Base-by-base conservation (phyloP, 805 yeast species). In the Spathaspora girioi region DNA sequence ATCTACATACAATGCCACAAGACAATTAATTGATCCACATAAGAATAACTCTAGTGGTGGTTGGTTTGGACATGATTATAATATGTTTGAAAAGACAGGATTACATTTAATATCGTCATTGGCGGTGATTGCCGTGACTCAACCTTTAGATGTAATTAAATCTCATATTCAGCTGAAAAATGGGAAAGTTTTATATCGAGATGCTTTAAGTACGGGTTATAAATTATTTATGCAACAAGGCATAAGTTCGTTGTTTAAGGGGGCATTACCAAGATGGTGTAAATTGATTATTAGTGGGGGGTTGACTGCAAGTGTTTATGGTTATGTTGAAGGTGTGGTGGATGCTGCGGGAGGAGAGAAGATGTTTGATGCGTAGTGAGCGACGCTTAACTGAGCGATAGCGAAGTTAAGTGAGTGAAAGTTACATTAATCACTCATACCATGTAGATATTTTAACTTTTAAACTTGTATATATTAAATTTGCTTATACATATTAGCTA, bases 61-160 rank as follows among this genome's bases (percentile, higher is more conserved):
- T 41, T 74, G 78, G 77, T 77, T 79, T 38, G 75, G 78, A 15
- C 75, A 76, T 54, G 71, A 78, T 59, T 69, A 67, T 40, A 69
- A 75, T 5, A 58, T 66, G 6, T 38, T 67, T 2, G 73, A 71
- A 51, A 72, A 67, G 64, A 57, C 83, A 9, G 90, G 94, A 5
- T 69, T 84, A 10, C 76, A 74, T 48, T 53, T 72, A 5, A 73
- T 81, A 1, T 82, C 96, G 2, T 83, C 94, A 0, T 68, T 79
- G 3, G 86, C 90, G 0, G 96, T 89, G 27, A 87, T 89, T 19
- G 82, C 80, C 0, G 71, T 80, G 0, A 92, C 97, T 0, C 98
- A 90, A 69, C 97, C 97, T 0, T 72, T 92, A 27, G 97, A 92
- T 69, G 89, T 89, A 2, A 69, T 92, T 46, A 92, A 92, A 70